Percentiles rank a stretch among this genome's conserved stretches.
Conservation (phyloP, 2,329 filamentous ascomycete genomes). For the Fusarium scirpi region DNA sequence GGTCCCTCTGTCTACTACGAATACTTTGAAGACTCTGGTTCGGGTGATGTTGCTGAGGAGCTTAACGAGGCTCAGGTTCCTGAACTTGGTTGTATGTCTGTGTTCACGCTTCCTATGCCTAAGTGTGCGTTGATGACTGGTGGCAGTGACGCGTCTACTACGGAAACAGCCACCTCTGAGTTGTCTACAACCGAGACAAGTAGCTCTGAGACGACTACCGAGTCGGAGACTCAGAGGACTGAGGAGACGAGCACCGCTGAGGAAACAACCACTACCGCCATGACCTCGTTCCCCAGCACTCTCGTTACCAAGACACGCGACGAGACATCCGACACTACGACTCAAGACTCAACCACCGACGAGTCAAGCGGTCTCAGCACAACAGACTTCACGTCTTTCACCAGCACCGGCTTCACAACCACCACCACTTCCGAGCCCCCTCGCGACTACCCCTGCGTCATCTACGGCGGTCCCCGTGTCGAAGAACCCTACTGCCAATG, state of each 20-base stretch:
- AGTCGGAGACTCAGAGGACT: not conserved
- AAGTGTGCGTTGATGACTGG: not conserved
- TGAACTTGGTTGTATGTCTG: not conserved
- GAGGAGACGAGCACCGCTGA: not conserved
- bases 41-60: not conserved
- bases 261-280: not conserved
- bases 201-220: not conserved
- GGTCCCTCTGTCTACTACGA: not conserved
- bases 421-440: not conserved
- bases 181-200: not conserved
- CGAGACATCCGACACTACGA: not conserved
- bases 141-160: not conserved
- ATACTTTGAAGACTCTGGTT: not conserved
- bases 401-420: not conserved
- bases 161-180: not conserved
- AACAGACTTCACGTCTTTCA: not conserved
- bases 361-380: not conserved
- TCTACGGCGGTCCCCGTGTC: slow-evolving; percentile 7
- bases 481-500: slow-evolving; percentile 16
- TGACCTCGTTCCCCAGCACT: not conserved
- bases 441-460: slow-evolving; percentile 2
- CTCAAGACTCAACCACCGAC: not conserved
- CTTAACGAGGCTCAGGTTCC: not conserved
- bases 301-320: not conserved
- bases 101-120: not conserved